phyloP scores from a whole-genome alignment of 805 yeast genomes.

The Metschnikowia cerradonensis region DNA sequence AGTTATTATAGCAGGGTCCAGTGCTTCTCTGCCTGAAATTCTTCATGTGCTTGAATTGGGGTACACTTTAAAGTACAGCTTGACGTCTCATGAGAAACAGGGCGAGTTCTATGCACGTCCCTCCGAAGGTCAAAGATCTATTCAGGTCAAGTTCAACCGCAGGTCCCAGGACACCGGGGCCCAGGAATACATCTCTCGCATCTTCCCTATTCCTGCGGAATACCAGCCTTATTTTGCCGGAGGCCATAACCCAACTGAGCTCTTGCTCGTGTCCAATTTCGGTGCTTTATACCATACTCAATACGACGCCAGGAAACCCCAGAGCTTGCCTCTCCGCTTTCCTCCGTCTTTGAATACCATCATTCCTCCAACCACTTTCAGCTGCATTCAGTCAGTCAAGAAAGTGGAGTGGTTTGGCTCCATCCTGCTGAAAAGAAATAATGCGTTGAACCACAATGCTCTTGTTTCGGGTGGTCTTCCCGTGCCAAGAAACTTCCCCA shows the following conservation, averaged over 20 bases:
- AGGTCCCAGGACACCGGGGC: constrained; percentile 13
- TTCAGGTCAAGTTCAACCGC: constrained; percentile 24
- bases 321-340: constrained; percentile 35
- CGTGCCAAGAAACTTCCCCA: constrained; percentile 29
- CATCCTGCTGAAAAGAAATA: constrained; percentile 38
- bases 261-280: constrained; percentile 55
- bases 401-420: constrained; percentile 71
- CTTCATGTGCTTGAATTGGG: constrained; percentile 68
- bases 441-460: constrained; percentile 39
- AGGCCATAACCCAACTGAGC: constrained; percentile 66
- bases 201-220: constrained; percentile 31
- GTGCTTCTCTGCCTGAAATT: constrained; percentile 31
- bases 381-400: constrained; percentile 50
- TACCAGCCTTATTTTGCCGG: constrained; percentile 76
- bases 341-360: constrained; percentile 82
- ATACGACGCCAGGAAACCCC: constrained; percentile 13
- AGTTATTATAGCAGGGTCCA: constrained; percentile 67
- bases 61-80: constrained; percentile 67
- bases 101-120: constrained; percentile 66
- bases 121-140: constrained; percentile 38
- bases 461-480: constrained; percentile 82
- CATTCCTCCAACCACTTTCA: constrained; percentile 62
- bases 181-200: constrained; percentile 23
- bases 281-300: constrained; percentile 52
- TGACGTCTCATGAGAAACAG: constrained; percentile 83